Evolutionary conservation across 208 protist genomes (phyloP).

Genomic region (Trypanosoma platydactyli): DNA sequence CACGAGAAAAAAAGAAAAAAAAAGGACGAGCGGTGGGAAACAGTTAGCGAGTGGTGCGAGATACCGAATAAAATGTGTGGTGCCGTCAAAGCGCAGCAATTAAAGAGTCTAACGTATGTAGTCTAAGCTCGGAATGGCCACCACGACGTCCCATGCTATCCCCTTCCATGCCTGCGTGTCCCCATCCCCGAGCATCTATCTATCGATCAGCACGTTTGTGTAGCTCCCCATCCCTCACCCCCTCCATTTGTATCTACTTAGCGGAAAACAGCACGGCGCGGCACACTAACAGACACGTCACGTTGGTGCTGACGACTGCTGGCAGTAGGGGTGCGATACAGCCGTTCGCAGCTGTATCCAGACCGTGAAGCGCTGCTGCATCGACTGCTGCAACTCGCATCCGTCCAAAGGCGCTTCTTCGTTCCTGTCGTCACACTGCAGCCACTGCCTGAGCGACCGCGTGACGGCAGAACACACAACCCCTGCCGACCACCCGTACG

Average conservation of each 20-base stretch:
- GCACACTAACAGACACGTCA: conserved; percentile 11
- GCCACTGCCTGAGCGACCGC: conserved; percentile 14
- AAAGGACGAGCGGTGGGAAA: conserved; percentile 1
- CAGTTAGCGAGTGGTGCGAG: too few species aligned
- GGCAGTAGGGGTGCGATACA: conserved; percentile 69
- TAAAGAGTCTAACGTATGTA: too few species aligned
- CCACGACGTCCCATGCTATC: too few species aligned
- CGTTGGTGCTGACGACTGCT: conserved; percentile 52
- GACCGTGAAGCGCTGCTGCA: conserved; percentile 17
- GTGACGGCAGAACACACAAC: conserved; percentile 1
- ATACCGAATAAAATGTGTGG: too few species aligned
- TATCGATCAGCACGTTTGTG: neutral
- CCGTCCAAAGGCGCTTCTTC: conserved; percentile 32
- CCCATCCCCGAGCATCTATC: conserved; percentile 1
- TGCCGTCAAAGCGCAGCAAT: too few species aligned
- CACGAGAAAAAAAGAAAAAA: conserved; percentile 17
- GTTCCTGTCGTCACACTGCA: conserved; percentile 23
- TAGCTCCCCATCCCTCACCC: neutral
- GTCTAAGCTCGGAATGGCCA: too few species aligned
- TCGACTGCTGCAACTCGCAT: conserved; percentile 14
- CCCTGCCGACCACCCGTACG: conserved; percentile 48
- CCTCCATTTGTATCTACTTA: conserved; percentile 10
- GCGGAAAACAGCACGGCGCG: conserved; percentile 57
- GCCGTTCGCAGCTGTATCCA: conserved; percentile 45
- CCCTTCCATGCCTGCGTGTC: too few species aligned